Percentiles rank a stretch among this genome's conserved stretches.
These are phyloP conservation scores for Colletotrichum cuscutae DNA, from an alignment of 2,329 filamentous ascomycete species.

Conservation along the genomic window DNA sequence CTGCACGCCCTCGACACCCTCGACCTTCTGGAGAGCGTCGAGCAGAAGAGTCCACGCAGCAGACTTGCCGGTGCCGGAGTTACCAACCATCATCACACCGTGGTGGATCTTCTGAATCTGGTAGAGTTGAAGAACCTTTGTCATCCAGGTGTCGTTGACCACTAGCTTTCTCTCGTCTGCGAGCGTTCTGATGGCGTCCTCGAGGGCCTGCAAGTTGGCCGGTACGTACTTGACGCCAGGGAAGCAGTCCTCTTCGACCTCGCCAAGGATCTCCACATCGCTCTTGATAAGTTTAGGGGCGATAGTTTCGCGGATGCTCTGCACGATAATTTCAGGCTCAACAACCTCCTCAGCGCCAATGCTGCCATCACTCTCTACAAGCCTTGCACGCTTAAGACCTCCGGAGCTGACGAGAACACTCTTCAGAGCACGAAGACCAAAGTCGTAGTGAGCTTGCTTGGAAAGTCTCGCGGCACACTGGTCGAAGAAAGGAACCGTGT, in stretches of 20 bases:
- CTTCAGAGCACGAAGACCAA: constrained; percentile 96
- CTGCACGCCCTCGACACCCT: constrained; percentile 91
- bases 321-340: constrained; percentile 97
- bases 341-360: constrained; percentile 77
- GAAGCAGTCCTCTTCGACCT: constrained; percentile 87
- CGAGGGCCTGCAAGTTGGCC: constrained; percentile 82
- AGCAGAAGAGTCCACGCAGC: constrained; percentile 93
- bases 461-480: constrained; percentile 83
- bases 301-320: constrained; percentile 98
- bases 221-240: constrained; percentile 93
- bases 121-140: constrained; percentile 94
- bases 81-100: constrained; percentile 99
- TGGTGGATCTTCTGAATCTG: constrained; percentile 99
- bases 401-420: constrained; percentile 98
- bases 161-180: constrained; percentile 88
- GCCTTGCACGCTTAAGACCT: constrained; percentile 87
- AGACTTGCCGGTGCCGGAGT: constrained; percentile 97
- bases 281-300: constrained; percentile 94
- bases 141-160: constrained; percentile 95
- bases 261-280: constrained; percentile 88
- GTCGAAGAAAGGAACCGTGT: constrained; percentile 98
- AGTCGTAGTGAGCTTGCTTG: constrained; percentile 99
- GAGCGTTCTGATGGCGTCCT: constrained; percentile 82
- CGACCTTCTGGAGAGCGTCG: constrained; percentile 89
- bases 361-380: constrained; percentile 66